Base-by-base conservation (phyloP, 2,329 filamentous ascomycete genomes). In the Penicillium sp. region DNA sequence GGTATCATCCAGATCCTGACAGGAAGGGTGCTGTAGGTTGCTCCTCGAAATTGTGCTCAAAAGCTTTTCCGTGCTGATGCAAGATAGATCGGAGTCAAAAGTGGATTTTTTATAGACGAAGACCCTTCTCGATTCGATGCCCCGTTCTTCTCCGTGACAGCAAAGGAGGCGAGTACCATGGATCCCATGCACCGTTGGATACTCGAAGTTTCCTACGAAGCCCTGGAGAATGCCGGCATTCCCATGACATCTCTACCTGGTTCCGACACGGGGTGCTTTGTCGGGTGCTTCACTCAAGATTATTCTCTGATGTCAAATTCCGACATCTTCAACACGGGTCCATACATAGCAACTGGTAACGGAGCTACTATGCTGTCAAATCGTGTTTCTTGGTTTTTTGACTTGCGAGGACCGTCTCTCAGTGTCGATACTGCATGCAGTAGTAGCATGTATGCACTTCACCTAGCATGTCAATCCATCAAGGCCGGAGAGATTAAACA, bases 251-350 rank as follows among this genome's bases (percentile, higher is more conserved):
- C 55, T 3, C 50, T 74, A 6, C 51, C 52, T 3, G 66, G 69
- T 3, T 67, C 68, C 2, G 58, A 64, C n/a, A 73, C 70, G 2
- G 61, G 62, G n/a, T 69, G 73, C 1, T 71, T 67, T 55, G 63
- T 68, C 2, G 71, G 70, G 8, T 47, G 62, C 1, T 68, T 68
- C 47, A 57, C 56, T 26, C 40, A 58, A 7, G 71, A 75, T 53
- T 74, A 72, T 53, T 35, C 30, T 35, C 56, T 12, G 38, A 58
- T 16, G 23, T 40, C n/a, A 30, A 18, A 30, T 35, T 18, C 33
- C 24, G 30, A 38, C 6, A 51, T 35, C 11, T 51, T 21, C 24
- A 35, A 51, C 24, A 21, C n/a, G 5, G 21, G 28, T n/a, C 24
- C 48, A 35, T 21, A 40, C 60, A 64, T 52, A 64, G 61, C 45